Conservation (phyloP, 306 rosid species). For the Citrullus mucosospermus region DNA sequence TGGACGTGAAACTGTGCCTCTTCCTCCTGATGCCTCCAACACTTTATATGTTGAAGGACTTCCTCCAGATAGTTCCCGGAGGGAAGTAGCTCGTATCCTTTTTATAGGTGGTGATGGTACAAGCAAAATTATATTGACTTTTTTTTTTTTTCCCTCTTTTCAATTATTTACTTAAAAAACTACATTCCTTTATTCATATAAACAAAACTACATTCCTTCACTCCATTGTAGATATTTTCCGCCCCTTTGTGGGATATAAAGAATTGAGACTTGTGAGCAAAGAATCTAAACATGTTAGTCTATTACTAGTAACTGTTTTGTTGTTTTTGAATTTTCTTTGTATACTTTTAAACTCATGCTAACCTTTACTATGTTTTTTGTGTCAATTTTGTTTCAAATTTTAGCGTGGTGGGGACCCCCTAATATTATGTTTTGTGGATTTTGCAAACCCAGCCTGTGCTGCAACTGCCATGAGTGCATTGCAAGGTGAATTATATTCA, state of each 20-base stretch:
- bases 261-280: constrained; percentile 85
- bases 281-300: constrained; percentile 63
- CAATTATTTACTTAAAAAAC: not conserved
- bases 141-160: not conserved
- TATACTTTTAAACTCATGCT: not conserved
- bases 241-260: constrained; percentile 92
- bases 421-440: constrained; percentile 85
- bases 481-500: constrained; percentile 49
- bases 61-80: constrained; percentile 64
- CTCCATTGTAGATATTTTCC: constrained; percentile 53
- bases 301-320: not conserved
- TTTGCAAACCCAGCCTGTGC: constrained; percentile 80
- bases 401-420: constrained; percentile 86
- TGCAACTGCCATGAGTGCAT: constrained; percentile 83
- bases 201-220: constrained; percentile 3
- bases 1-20: constrained; percentile 56
- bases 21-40: constrained; percentile 84
- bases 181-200: constrained; percentile 10
- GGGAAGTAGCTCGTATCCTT: constrained; percentile 96
- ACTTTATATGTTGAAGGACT: constrained; percentile 91
- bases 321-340: not conserved
- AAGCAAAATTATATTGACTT: constrained; percentile 4
- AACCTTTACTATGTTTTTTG: not conserved
- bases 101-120: constrained; percentile 6
- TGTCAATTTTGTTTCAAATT: not conserved